These are phyloP conservation scores for Rhodotorula sp. DNA, from an alignment of 1,284 basidiomycete genomes.

Conservation along the genomic window DNA sequence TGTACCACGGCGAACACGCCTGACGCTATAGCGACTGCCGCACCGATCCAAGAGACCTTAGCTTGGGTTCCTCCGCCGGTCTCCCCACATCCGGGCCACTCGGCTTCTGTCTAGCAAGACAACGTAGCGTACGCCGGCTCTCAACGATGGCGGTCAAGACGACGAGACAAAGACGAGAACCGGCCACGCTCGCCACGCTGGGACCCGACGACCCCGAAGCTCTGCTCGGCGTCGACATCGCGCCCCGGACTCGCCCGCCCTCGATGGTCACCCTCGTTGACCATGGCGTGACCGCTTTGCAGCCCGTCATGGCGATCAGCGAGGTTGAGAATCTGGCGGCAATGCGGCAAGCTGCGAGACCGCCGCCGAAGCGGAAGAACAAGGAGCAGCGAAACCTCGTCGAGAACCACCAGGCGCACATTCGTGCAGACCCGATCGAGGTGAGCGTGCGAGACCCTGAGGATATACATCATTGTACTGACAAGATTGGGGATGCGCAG, in stretches of 20 bases:
- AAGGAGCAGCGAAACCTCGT: slow-evolving; percentile 27
- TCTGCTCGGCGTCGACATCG: slow-evolving; percentile 21
- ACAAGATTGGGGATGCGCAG: not conserved
- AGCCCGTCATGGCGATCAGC: slow-evolving; percentile 9
- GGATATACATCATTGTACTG: not conserved
- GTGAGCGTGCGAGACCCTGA: not conserved
- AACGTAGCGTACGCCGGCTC: too few relatives aligned
- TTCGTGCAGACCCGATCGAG: slow-evolving; percentile 36
- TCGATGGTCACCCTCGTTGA: slow-evolving; percentile 11
- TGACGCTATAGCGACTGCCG: too few relatives aligned
- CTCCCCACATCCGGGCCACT: not conserved
- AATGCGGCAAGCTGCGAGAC: not conserved
- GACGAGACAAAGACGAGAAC: not conserved
- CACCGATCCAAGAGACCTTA: too few relatives aligned
- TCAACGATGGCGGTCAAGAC: not conserved
- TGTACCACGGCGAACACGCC: too few relatives aligned
- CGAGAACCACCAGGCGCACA: slow-evolving; percentile 12
- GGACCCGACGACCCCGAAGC: slow-evolving; percentile 32
- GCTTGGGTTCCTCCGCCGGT: not conserved
- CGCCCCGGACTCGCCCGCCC: slow-evolving; percentile 12
- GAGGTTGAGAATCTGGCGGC: not conserved
- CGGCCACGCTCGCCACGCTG: not conserved
- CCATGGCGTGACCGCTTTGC: slow-evolving; percentile 11
- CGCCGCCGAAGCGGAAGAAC: not conserved
- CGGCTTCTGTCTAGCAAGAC: too few relatives aligned